Percentiles rank a stretch among this genome's conserved stretches.
phyloP scores from a whole-genome alignment of 2,329 filamentous ascomycete species.

The Sphaerulina populicola region DNA sequence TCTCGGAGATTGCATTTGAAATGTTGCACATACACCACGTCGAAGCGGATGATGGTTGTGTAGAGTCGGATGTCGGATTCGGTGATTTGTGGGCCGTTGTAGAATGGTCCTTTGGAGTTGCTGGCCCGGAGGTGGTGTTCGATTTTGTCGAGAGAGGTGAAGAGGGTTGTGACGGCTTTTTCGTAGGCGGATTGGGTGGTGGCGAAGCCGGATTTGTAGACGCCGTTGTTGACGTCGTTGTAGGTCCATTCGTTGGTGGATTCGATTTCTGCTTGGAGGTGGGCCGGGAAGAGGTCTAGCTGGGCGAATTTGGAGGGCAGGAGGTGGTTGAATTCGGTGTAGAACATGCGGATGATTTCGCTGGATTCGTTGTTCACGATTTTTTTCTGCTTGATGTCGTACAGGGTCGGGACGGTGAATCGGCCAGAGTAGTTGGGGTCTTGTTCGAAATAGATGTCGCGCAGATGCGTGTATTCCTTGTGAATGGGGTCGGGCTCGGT shows the following conservation, averaged over 20 bases:
- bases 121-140: constrained; percentile 36
- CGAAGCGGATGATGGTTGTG: constrained; percentile 56
- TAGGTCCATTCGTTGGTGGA: constrained; percentile 47
- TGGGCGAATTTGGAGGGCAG: constrained; percentile 38
- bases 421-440: constrained; percentile 65
- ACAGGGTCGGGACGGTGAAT: constrained; percentile 82
- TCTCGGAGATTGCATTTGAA: constrained; percentile 77
- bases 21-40: constrained; percentile 48
- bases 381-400: constrained; percentile 63
- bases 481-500: constrained; percentile 56
- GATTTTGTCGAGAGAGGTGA: constrained; percentile 42
- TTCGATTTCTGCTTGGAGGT: constrained; percentile 41
- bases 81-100: constrained; percentile 41
- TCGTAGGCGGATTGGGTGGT: constrained; percentile 46
- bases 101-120: constrained; percentile 37
- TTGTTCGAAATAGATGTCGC: constrained; percentile 69
- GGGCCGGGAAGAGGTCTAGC: constrained; percentile 40
- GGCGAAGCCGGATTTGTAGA: constrained; percentile 48
- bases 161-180: constrained; percentile 40
- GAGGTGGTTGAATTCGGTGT: constrained; percentile 63
- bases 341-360: constrained; percentile 89
- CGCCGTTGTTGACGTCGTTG: constrained; percentile 45
- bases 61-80: constrained; percentile 46
- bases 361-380: constrained; percentile 90
- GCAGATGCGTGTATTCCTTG: constrained; percentile 60